These are phyloP conservation scores for Gilbertella persicaria DNA, from an alignment of 371 early-diverging fungal species.

Conservation along the genomic window DNA sequence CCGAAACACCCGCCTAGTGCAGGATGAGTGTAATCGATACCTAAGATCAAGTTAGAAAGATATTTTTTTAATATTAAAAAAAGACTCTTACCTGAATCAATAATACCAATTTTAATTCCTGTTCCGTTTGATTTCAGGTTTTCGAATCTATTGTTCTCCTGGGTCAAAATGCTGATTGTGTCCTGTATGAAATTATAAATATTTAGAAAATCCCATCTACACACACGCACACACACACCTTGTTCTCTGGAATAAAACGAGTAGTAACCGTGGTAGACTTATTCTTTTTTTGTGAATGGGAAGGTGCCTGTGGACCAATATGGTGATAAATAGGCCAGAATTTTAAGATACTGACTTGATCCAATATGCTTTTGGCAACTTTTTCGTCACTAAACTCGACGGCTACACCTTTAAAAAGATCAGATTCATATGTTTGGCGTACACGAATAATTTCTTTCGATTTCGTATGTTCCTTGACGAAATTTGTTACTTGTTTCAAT, in stretches of 20 bases:
- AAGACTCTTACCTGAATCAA: conserved; percentile 38
- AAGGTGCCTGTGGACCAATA: conserved; percentile 18
- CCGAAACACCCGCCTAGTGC: conserved; percentile 76
- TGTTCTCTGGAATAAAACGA: conserved; percentile 14
- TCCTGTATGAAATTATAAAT: conserved; percentile 14
- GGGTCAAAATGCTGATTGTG: conserved; percentile 24
- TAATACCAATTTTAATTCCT: conserved; percentile 39
- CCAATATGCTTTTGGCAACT: conserved; percentile 17
- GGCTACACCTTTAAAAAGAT: conserved; percentile 30
- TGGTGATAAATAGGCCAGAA: conserved; percentile 35
- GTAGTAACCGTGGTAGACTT: not conserved
- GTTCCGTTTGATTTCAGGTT: conserved; percentile 24
- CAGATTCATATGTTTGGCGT: conserved; percentile 33
- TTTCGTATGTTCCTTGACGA: conserved; percentile 5
- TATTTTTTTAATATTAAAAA: not conserved
- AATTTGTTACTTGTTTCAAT: not conserved
- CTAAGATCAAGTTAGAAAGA: conserved; percentile 4
- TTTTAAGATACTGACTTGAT: conserved; percentile 15
- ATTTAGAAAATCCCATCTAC: not conserved
- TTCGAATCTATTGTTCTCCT: conserved; percentile 17
- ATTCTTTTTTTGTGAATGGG: not conserved
- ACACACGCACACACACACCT: not conserved
- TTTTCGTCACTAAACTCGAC: conserved; percentile 22
- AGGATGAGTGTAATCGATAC: conserved; percentile 70
- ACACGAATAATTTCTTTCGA: conserved; percentile 2